Evolutionary conservation across 257 asterid genomes (phyloP), one percentile per base, ranked within the genome.

Genomic region (Jasminum sambac): DNA sequence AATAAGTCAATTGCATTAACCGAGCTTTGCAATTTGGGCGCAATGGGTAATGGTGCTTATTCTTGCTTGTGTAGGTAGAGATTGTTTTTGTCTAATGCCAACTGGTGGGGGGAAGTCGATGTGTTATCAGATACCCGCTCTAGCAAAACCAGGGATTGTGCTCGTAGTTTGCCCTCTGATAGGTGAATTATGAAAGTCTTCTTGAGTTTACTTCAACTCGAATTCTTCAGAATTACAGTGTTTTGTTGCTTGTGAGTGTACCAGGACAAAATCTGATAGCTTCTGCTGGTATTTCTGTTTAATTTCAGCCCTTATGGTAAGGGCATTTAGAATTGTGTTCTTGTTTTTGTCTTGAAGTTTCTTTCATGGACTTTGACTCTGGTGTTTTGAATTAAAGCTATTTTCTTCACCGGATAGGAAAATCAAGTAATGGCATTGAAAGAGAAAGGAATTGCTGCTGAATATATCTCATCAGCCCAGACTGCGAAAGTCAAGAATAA

Each of bases 41-140:
- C 42, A 36, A 63, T 77, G 70, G 40, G 21, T 55, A 21, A 55
- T 55, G 11, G 11, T 39, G 69, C 11, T 64, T 21, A 17, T 64
- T 11, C 12, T 11, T 16, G 37, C 37, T 17, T 83, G 74, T 83
- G 74, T 72, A 93, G 98, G 98, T 63, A 84, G 89, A 78, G 98
- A 93, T 81, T 93, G 97, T 69, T 93, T 93, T 70, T 93, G 98
- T 78, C 89, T 93, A 48, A 90, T 90, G 97, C 98, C 98, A 34
- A 90, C 98, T 36, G 98, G 98, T 80, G 98, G 98, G 39, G 98
- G 97, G 72, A 93, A 93, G 85, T 93, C 98, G n/a, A 77, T 93
- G 79, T 93, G 98, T 75, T 93, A 86, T 81, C 98, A 93, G 69
- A 86, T 93, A 39, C 98, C 98, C 2, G 96, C 98, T 62, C 78